Evolutionary conservation across 2,329 filamentous ascomycete genomes (phyloP).

Genomic region (Exophiala phaeomuriformis): DNA sequence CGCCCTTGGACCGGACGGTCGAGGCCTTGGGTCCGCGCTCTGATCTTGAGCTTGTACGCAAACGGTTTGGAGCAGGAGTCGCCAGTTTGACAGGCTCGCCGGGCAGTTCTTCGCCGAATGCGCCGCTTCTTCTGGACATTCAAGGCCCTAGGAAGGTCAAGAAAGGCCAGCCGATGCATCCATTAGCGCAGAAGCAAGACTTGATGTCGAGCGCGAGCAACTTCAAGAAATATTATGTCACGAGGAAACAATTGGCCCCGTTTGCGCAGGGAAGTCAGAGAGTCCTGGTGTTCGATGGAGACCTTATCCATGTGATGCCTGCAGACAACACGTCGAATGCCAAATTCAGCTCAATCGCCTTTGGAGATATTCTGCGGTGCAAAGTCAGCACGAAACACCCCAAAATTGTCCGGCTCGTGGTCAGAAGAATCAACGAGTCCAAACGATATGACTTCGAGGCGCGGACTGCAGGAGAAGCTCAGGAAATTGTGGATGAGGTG

Average conservation of each 20-base stretch:
- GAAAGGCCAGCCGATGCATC: constrained; percentile 40
- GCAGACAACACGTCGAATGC: constrained; percentile 41
- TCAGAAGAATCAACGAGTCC: constrained; percentile 55
- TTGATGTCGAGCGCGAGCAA: constrained; percentile 38
- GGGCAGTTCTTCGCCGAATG: constrained; percentile 56
- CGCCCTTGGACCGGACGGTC: constrained; percentile 57
- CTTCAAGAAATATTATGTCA: constrained; percentile 57
- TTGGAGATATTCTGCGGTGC: constrained; percentile 56
- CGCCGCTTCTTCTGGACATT: constrained; percentile 51
- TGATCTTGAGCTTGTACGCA: constrained; percentile 55
- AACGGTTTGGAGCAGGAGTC: constrained; percentile 56
- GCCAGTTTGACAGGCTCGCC: constrained; percentile 49
- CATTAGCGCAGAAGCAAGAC: constrained; percentile 43
- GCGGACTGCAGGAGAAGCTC: constrained; percentile 49
- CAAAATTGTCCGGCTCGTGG: constrained; percentile 55
- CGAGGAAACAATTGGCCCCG: constrained; percentile 58
- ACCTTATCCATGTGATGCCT: constrained; percentile 61
- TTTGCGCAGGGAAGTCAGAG: constrained; percentile 56
- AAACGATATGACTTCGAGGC: constrained; percentile 63
- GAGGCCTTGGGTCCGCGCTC: constrained; percentile 55
- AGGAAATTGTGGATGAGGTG: constrained; percentile 57
- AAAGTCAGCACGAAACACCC: constrained; percentile 59
- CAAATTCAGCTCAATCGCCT: constrained; percentile 57
- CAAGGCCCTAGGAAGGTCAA: constrained; percentile 39
- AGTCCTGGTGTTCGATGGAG: constrained; percentile 56